Evolutionary conservation across 257 asterid species (phyloP).

Genomic region (Nicotiana benthamiana): DNA sequence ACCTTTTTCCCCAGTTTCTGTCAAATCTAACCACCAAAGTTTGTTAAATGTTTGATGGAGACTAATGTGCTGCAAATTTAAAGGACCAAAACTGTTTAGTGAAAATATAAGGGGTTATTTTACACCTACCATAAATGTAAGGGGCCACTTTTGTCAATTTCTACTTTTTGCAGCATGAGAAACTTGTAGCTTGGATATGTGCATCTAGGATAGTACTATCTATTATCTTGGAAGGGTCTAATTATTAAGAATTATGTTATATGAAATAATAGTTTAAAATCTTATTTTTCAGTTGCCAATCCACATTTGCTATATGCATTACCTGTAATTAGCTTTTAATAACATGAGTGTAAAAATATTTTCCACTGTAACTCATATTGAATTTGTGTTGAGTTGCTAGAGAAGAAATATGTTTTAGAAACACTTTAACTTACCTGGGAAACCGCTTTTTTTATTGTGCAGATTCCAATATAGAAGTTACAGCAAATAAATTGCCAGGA

Average conservation of each 20-base stretch:
- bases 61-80: no score
- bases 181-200: background rate
- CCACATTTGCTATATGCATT: background rate
- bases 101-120: no score
- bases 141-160: no score
- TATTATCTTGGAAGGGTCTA: background rate
- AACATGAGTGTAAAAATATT: background rate
- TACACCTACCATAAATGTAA: no score
- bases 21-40: no score
- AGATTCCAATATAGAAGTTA: conserved; percentile 11
- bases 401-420: background rate
- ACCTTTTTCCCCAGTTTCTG: background rate
- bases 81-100: no score
- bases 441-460: conserved; percentile 3
- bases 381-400: background rate
- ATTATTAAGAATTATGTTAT: background rate
- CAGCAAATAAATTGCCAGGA: conserved; percentile 7
- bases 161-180: background rate
- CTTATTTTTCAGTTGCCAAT: background rate
- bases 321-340: background rate
- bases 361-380: background rate
- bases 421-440: background rate
- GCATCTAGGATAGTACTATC: background rate
- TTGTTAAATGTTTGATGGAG: no score
- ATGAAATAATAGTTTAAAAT: background rate